Evolutionary conservation across 257 asterid species (phyloP).

Genomic region (Perilla frutescens): DNA sequence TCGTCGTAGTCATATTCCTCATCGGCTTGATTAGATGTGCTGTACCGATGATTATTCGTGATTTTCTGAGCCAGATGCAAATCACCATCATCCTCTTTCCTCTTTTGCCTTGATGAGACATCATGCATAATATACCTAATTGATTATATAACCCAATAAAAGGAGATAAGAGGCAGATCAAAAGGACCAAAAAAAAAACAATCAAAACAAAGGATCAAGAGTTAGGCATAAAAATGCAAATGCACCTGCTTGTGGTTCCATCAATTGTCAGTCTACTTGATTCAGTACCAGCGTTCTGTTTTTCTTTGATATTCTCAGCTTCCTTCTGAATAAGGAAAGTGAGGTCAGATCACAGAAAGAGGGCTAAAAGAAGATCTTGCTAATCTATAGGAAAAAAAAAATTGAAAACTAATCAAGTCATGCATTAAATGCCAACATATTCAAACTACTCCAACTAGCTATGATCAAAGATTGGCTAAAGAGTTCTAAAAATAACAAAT

Average conservation of each 20-base stretch:
- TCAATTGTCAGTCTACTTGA: conserved; percentile 52
- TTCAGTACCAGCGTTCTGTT: conserved; percentile 44
- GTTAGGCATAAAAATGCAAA: conserved; percentile 25
- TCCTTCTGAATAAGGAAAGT: conserved; percentile 61
- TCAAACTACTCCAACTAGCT: conserved; percentile 17
- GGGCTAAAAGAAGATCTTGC: not conserved
- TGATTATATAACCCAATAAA: conserved; percentile 23
- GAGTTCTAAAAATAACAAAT: not conserved
- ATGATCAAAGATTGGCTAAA: conserved; percentile 4
- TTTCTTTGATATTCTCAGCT: conserved; percentile 58
- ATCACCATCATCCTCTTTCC: conserved; percentile 83
- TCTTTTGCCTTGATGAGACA: conserved; percentile 64
- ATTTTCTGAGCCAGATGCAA: conserved; percentile 83
- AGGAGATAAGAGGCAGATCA: conserved; percentile 26
- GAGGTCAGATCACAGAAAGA: conserved; percentile 24
- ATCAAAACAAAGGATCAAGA: not conserved
- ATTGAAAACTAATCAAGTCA: not conserved
- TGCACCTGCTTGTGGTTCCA: conserved; percentile 85
- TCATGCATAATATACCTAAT: conserved; percentile 73
- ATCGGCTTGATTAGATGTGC: conserved; percentile 70
- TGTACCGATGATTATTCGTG: conserved; percentile 63
- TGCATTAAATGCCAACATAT: not conserved
- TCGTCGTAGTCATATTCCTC: conserved; percentile 95
- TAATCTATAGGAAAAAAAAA: not conserved
- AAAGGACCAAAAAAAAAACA: not conserved